These are phyloP conservation scores for Fraxinus albicans DNA, from an alignment of 305 asterid species.

Conservation along the genomic window DNA sequence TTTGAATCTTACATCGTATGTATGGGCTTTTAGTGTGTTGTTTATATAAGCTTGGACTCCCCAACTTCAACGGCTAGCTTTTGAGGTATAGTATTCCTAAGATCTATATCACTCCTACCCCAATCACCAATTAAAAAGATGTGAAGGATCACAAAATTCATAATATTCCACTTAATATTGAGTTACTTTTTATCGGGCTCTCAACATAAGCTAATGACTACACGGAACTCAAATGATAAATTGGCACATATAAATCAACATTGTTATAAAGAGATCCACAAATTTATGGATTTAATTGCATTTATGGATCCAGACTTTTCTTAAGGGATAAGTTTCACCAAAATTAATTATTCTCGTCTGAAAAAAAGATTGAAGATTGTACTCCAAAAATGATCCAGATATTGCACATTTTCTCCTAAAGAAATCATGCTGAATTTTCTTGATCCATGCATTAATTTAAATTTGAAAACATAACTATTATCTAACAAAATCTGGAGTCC, in stretches of 20 bases:
- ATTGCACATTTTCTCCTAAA: background rate
- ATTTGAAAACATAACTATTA: background rate
- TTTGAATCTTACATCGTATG: too few species aligned
- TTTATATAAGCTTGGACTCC: too few species aligned
- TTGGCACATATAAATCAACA: background rate
- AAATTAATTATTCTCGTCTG: background rate
- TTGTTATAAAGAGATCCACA: background rate
- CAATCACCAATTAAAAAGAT: background rate
- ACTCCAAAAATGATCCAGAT: background rate
- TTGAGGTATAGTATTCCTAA: too few species aligned
- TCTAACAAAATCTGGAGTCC: background rate
- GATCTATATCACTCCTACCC: too few species aligned
- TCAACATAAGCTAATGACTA: background rate
- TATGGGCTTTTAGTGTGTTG: too few species aligned
- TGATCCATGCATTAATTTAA: background rate
- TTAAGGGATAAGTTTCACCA: background rate
- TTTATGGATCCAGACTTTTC: background rate
- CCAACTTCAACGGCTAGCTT: too few species aligned
- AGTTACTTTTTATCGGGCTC: background rate
- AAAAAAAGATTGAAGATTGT: background rate
- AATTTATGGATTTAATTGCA: background rate
- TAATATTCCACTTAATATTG: background rate
- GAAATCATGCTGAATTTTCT: background rate
- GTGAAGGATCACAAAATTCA: background rate
- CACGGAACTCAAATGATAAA: background rate